Conservation (phyloP, 2,329 filamentous ascomycete genomes). For the Fusarium sp. region DNA sequence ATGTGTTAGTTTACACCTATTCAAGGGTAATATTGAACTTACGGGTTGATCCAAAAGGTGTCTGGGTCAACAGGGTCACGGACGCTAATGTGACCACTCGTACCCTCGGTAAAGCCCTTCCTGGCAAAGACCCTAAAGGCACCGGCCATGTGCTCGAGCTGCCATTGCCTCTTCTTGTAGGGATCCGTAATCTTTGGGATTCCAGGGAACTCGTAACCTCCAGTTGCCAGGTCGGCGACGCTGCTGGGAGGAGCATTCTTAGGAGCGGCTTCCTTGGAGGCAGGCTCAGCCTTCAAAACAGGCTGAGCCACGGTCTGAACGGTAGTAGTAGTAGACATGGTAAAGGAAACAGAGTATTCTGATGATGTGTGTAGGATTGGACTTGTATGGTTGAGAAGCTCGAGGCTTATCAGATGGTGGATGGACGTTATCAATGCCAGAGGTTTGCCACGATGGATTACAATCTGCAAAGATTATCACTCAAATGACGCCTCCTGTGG, state of each 20-base stretch:
- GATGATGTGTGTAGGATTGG: background rate
- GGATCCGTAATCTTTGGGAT: constrained; percentile 65
- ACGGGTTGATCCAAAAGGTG: constrained; percentile 74
- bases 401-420: background rate
- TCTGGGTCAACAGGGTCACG: constrained; percentile 69
- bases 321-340: constrained; percentile 9
- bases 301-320: background rate
- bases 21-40: too few species aligned
- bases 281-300: background rate
- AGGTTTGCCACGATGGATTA: background rate
- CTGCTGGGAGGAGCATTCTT: background rate
- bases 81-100: constrained; percentile 72
- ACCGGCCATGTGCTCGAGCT: constrained; percentile 54
- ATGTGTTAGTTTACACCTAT: too few species aligned
- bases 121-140: constrained; percentile 61
- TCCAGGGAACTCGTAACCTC: constrained; percentile 52
- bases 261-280: background rate
- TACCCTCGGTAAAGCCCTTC: constrained; percentile 67
- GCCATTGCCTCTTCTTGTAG: constrained; percentile 52
- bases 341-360: background rate
- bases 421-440: background rate
- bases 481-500: background rate
- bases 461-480: background rate
- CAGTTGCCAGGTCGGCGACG: constrained; percentile 22
- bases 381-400: background rate